Conservation (phyloP, 2,329 filamentous ascomycete species). For the Graphilbum ipis-grandicollis region DNA sequence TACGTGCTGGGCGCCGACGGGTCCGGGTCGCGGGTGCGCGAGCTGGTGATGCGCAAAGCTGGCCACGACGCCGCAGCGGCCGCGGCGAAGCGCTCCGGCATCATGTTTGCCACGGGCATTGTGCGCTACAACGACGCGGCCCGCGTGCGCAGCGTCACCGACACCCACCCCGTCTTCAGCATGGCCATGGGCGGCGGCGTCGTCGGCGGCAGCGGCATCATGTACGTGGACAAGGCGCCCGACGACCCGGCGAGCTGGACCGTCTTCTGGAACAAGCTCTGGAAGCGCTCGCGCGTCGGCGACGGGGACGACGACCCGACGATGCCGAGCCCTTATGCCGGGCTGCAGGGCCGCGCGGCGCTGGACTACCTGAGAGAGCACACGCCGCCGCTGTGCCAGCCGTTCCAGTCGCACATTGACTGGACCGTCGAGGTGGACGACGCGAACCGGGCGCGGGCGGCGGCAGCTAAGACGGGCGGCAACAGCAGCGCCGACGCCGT, state of each 20-base stretch:
- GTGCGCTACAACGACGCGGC: conserved; percentile 13
- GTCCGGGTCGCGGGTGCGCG: conserved; percentile 13
- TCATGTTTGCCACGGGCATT: conserved; percentile 13
- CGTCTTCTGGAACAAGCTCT: conserved; percentile 19
- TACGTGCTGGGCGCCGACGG: conserved; percentile 18
- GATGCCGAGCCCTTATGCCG: conserved; percentile 7
- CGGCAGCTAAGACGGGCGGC: too few species aligned
- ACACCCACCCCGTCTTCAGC: conserved; percentile 15
- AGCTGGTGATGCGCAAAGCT: conserved; percentile 14
- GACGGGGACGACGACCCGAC: not conserved
- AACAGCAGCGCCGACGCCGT: too few species aligned
- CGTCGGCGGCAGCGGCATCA: conserved; percentile 13
- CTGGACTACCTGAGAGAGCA: conserved; percentile 13
- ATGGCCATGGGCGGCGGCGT: conserved; percentile 14
- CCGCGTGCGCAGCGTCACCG: conserved; percentile 12
- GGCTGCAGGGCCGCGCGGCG: conserved; percentile 18
- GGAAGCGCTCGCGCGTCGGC: conserved; percentile 6
- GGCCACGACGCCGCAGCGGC: conserved; percentile 8
- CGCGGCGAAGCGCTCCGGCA: conserved; percentile 13
- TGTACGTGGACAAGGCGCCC: conserved; percentile 8
- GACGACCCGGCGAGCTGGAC: conserved; percentile 14
- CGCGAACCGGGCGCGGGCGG: not conserved
- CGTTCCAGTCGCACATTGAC: conserved; percentile 17
- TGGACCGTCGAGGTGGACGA: conserved; percentile 13
- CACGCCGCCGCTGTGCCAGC: conserved; percentile 12